Conservation (phyloP, 345 rosid species). For the Bruguiera gymnorhiza region DNA sequence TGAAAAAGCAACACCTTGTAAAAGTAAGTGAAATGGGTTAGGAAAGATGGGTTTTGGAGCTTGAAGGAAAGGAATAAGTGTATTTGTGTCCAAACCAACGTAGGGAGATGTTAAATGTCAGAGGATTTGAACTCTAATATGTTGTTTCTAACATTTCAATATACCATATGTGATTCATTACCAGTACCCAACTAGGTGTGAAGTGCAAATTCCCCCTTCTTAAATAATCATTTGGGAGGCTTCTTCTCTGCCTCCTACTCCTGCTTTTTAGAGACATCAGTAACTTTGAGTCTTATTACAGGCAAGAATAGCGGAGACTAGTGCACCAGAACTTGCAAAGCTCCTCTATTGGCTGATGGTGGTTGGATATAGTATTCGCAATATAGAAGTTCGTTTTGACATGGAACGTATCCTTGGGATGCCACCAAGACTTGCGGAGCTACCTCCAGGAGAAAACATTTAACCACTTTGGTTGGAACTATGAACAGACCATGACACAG, state of each 20-base stretch:
- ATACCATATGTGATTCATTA: no score
- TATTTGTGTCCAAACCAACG: no score
- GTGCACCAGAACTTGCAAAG: constrained; percentile 81
- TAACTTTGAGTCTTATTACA: constrained; percentile 26
- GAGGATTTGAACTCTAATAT: no score
- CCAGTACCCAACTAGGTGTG: no score
- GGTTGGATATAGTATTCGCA: constrained; percentile 91
- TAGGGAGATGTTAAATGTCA: no score
- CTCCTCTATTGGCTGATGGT: constrained; percentile 94
- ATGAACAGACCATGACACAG: background rate
- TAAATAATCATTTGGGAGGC: background rate
- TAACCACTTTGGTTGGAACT: constrained; percentile 19
- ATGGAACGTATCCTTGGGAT: constrained; percentile 91
- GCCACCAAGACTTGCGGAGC: constrained; percentile 71
- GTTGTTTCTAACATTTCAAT: no score
- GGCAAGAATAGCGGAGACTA: constrained; percentile 73
- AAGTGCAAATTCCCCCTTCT: background rate
- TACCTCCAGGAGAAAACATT: constrained; percentile 82
- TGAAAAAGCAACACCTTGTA: no score
- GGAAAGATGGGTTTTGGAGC: no score
- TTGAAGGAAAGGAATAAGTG: no score
- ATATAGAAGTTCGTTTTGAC: constrained; percentile 91
- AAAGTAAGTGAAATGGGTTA: no score
- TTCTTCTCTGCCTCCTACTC: background rate
- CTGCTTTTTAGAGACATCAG: background rate